A percentile compares a stretch with the other conserved stretches of the same genome.
Evolutionary conservation across 306 rosid species (phyloP).

Genomic region (Ormosia emarginata): DNA sequence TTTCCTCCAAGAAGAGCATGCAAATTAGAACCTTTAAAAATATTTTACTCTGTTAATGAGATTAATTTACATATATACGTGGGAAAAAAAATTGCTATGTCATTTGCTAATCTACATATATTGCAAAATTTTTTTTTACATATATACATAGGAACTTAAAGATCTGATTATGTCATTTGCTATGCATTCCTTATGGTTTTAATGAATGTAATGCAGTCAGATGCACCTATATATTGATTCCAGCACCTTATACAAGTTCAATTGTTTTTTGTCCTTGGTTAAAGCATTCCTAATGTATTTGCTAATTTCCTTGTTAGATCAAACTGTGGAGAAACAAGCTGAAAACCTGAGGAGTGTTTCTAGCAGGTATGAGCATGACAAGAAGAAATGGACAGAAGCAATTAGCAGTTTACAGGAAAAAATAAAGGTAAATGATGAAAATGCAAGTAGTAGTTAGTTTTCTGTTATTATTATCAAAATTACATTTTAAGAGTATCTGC

Average conservation of each 20-base stretch:
- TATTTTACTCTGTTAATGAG: background rate
- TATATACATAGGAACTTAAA: background rate
- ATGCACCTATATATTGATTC: background rate
- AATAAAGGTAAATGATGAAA: constrained; percentile 47
- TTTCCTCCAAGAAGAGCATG: background rate
- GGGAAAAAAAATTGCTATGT: background rate
- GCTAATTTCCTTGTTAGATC: constrained; percentile 46
- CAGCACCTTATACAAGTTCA: background rate
- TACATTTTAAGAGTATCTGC: background rate
- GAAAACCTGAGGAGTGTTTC: constrained; percentile 56
- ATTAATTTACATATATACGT: background rate
- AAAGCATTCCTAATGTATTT: constrained; percentile 9
- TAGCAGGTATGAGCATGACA: constrained; percentile 59
- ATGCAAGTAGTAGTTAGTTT: background rate
- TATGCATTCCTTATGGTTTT: background rate
- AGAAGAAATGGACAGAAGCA: constrained; percentile 62
- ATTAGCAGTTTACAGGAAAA: constrained; percentile 52
- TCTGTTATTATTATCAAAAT: constrained; percentile 14
- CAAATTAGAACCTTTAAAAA: background rate
- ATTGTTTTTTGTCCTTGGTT: background rate
- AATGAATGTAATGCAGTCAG: background rate
- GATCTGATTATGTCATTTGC: constrained; percentile 10
- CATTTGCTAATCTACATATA: background rate
- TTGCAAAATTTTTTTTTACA: no score
- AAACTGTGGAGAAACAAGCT: constrained; percentile 73